phyloP scores from a whole-genome alignment of 371 early-diverging fungal species.

The Mucor mucedo region DNA sequence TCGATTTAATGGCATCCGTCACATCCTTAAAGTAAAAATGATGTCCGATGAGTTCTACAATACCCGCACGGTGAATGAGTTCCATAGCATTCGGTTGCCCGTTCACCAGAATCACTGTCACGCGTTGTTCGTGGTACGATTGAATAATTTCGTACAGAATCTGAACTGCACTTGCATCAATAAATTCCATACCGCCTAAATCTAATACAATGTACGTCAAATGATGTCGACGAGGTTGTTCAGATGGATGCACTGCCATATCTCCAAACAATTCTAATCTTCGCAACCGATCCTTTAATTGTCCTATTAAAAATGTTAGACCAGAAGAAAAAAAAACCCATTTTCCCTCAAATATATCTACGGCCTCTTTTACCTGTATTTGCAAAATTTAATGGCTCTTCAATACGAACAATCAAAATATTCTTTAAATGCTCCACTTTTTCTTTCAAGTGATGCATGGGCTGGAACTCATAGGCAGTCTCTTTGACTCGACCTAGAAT shows the following conservation, averaged over 20 bases:
- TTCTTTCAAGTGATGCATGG: constrained; percentile 24
- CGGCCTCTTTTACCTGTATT: constrained; percentile 73
- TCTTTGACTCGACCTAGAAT: constrained; percentile 47
- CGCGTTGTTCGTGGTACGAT: constrained; percentile 71
- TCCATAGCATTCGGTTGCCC: constrained; percentile 66
- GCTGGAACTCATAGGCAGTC: constrained; percentile 26
- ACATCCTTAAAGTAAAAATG: constrained; percentile 51
- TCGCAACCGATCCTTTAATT: constrained; percentile 83
- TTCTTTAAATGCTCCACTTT: constrained; percentile 70
- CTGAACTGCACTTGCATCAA: constrained; percentile 89
- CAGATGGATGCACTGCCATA: constrained; percentile 83
- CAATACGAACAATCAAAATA: constrained; percentile 79
- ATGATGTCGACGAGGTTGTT: constrained; percentile 65
- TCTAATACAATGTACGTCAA: constrained; percentile 79
- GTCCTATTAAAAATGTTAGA: constrained; percentile 38
- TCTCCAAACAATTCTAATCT: constrained; percentile 88
- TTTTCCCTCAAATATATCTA: no score
- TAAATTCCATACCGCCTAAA: constrained; percentile 75
- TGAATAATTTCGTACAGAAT: constrained; percentile 81
- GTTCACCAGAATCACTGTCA: constrained; percentile 80
- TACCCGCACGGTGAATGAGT: constrained; percentile 66
- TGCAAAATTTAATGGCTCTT: constrained; percentile 90
- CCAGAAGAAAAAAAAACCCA: no score
- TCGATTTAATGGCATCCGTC: constrained; percentile 36
- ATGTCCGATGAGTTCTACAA: constrained; percentile 64